Base-by-base conservation (phyloP, 2,329 filamentous ascomycete genomes). In the Escovopsis sp. region DNA sequence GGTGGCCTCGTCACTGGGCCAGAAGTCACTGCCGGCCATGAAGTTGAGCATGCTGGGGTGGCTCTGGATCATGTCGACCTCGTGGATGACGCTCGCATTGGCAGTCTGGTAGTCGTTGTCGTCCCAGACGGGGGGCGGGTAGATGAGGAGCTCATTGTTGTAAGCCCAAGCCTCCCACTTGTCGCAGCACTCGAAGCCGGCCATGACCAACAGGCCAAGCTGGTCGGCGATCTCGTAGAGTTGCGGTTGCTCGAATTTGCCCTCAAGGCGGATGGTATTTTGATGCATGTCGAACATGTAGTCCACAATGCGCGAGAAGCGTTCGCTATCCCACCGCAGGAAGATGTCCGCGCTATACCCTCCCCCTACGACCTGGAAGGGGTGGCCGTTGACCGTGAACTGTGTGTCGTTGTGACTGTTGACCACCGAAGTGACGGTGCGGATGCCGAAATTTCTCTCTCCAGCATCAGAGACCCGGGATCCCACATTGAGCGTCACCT, bases 91-190 rank as follows among this genome's bases (percentile, higher is more conserved):
- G 33, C 65, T 68, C 1, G 53, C 52, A 19, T 64, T 63, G 5
- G 70, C 73, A 17, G 63, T 68, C 1, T 37, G 41, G 46, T 78
- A 78, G 49, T 78, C 74, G 2, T 50, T 43, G 0, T 67, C 60
- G 1, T 49, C 53, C 70, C 72, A 78, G 6, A 50, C 29, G 0
- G 51, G 46, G 3, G 52, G 44, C 0, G 56, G 52, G 32, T 58
- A 50, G 17, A 60, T 44, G 7, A 53, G 40, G 6, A 66, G 42
- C 33, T 78, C 66, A 11, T 66, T 49, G 43, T 77, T 77, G 48
- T 76, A 75, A 33, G 45, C 49, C 72, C 72, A 79, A 0, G 65
- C 68, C 45, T 79, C 74, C 74, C 74, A 79, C 47, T 78, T 78
- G 43, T 77, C 69, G 48, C 74, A 79, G 49, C 74, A 79, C 40